Percentiles rank a stretch among this genome's conserved stretches.
Conservation (phyloP, 148 eudicot genomes). For the Arctostaphylos glauca region DNA sequence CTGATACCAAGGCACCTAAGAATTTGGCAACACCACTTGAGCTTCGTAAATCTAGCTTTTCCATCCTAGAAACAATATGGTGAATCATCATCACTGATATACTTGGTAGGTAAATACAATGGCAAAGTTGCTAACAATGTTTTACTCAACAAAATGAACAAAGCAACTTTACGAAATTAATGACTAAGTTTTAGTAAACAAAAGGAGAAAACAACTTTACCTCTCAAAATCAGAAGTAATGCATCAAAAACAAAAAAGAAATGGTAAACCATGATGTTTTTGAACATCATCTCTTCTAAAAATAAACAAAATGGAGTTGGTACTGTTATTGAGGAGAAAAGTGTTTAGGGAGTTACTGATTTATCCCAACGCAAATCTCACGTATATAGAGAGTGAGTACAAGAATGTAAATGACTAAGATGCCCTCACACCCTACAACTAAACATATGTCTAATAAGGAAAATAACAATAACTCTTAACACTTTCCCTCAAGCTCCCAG, state of each 20-base stretch:
- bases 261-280: neutral
- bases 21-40: slow-evolving; percentile 28
- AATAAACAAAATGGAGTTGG: neutral
- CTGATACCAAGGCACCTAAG: slow-evolving; percentile 30
- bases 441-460: too few relatives aligned
- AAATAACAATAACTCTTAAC: too few relatives aligned
- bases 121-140: neutral
- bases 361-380: too few relatives aligned
- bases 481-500: too few relatives aligned
- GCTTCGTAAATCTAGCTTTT: slow-evolving; percentile 24
- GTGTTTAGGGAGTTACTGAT: too few relatives aligned
- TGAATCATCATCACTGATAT: neutral
- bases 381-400: too few relatives aligned
- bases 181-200: neutral
- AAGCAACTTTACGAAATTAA: neutral
- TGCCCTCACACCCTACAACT: too few relatives aligned
- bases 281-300: neutral
- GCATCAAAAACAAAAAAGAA: neutral
- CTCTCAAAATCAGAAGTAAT: neutral
- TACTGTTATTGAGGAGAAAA: too few relatives aligned
- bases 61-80: slow-evolving; percentile 25
- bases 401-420: too few relatives aligned
- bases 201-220: neutral
- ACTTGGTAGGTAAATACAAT: neutral
- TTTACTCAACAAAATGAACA: neutral